Conservation (phyloP, 2,329 filamentous ascomycete species). For the Conoideocrella luteorostrata region DNA sequence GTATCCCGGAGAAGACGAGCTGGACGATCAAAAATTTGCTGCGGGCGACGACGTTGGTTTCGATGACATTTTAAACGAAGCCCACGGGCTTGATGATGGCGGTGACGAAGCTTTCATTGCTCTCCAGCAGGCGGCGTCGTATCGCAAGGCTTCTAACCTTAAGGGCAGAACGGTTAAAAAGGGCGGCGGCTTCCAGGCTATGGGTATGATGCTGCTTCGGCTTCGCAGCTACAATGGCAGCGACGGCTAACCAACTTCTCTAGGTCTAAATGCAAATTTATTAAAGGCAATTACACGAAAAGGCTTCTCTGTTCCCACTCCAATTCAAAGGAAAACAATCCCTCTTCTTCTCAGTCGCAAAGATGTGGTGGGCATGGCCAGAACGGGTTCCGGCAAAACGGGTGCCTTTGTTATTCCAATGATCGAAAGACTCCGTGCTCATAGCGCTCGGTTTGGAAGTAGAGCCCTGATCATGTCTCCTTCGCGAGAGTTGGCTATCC, state of each 20-base stretch:
- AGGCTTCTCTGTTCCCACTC: slow-evolving; percentile 92
- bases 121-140: slow-evolving; percentile 76
- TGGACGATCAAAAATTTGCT: slow-evolving; percentile 30
- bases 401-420: slow-evolving; percentile 97
- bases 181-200: slow-evolving; percentile 91
- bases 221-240: no score
- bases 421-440: slow-evolving; percentile 86
- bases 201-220: slow-evolving; percentile 50
- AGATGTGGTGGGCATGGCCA: slow-evolving; percentile 98
- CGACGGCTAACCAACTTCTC: neutral
- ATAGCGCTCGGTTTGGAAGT: slow-evolving; percentile 80
- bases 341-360: slow-evolving; percentile 82
- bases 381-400: slow-evolving; percentile 98
- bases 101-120: slow-evolving; percentile 89
- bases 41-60: slow-evolving; percentile 47
- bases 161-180: slow-evolving; percentile 89
- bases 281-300: slow-evolving; percentile 89
- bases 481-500: slow-evolving; percentile 86
- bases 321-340: slow-evolving; percentile 95
- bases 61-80: slow-evolving; percentile 54
- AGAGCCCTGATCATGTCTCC: slow-evolving; percentile 86
- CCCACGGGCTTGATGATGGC: slow-evolving; percentile 43
- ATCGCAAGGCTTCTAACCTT: slow-evolving; percentile 74
- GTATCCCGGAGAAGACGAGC: slow-evolving; percentile 55
- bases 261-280: slow-evolving; percentile 71